Evolutionary conservation across 2,329 filamentous ascomycete genomes (phyloP).

Genomic region (Pyrenochaeta sp.): DNA sequence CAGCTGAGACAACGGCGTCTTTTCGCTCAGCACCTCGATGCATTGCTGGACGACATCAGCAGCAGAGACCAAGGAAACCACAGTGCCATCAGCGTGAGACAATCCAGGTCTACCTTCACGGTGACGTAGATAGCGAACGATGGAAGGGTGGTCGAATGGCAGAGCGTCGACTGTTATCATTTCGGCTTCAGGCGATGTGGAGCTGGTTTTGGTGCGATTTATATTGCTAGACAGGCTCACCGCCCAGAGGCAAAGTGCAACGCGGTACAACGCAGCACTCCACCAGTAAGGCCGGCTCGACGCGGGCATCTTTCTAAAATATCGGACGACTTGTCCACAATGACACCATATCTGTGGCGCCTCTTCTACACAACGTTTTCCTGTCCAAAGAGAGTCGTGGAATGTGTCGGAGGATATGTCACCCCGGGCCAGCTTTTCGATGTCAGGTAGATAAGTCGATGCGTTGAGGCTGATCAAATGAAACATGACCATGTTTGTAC

Average conservation of each 20-base stretch:
- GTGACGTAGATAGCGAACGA: not conserved
- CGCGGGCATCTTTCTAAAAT: not conserved
- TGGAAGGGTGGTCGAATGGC: not conserved
- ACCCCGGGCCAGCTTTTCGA: not conserved
- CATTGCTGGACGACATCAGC: no score
- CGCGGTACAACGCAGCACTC: not conserved
- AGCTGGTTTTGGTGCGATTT: not conserved
- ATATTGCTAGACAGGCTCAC: not conserved
- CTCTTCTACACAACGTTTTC: not conserved
- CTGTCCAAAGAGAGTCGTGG: not conserved
- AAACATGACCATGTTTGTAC: not conserved
- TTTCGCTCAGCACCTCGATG: no score
- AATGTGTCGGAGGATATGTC: not conserved
- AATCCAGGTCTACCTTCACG: not conserved
- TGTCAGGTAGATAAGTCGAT: not conserved
- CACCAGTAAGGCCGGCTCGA: not conserved
- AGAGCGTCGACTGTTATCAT: not conserved
- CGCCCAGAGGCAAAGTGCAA: not conserved
- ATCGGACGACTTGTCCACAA: not conserved
- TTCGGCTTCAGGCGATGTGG: not conserved
- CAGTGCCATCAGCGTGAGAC: not conserved
- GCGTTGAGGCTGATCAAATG: not conserved
- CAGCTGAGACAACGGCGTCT: no score
- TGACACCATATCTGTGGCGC: not conserved
- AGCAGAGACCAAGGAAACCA: not conserved